A percentile compares a stretch with the other conserved stretches of the same genome.
These are phyloP conservation scores for Hamamelis virginiana DNA, from an alignment of 164 flowering plant species.

Conservation along the genomic window DNA sequence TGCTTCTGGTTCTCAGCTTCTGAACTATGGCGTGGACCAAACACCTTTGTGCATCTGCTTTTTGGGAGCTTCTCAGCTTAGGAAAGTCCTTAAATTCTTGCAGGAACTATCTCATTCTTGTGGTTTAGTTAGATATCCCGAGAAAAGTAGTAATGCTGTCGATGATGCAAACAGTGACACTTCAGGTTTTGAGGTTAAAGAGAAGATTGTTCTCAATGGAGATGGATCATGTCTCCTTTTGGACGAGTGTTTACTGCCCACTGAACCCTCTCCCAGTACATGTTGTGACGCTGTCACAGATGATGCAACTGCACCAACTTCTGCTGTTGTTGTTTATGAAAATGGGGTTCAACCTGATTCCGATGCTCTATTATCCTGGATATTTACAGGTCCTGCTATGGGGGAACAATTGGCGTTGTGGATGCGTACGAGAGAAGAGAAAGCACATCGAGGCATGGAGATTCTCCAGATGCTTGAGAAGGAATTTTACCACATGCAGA, in stretches of 20 bases:
- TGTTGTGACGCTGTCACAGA: conserved; percentile 22
- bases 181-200: conserved; percentile 40
- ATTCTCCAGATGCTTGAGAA: conserved; percentile 79
- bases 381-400: conserved; percentile 61
- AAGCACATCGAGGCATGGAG: conserved; percentile 60
- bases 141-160: conserved; percentile 35
- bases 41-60: conserved; percentile 88
- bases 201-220: conserved; percentile 57
- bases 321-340: conserved; percentile 25
- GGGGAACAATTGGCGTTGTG: conserved; percentile 65
- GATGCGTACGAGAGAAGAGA: conserved; percentile 66
- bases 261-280: conserved; percentile 19
- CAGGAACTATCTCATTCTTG: conserved; percentile 80
- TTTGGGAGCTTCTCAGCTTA: conserved; percentile 71
- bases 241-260: conserved; percentile 51
- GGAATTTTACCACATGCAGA: conserved; percentile 73
- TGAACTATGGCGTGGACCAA: conserved; percentile 61
- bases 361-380: conserved; percentile 76
- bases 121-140: conserved; percentile 65
- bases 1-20: conserved; percentile 55
- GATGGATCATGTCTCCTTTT: conserved; percentile 58
- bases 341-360: conserved; percentile 35
- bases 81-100: conserved; percentile 71
- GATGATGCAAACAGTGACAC: conserved; percentile 44
- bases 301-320: conserved; percentile 22